Evolutionary conservation across 805 yeast genomes (phyloP).

Genomic region (Ogataea sp.): DNA sequence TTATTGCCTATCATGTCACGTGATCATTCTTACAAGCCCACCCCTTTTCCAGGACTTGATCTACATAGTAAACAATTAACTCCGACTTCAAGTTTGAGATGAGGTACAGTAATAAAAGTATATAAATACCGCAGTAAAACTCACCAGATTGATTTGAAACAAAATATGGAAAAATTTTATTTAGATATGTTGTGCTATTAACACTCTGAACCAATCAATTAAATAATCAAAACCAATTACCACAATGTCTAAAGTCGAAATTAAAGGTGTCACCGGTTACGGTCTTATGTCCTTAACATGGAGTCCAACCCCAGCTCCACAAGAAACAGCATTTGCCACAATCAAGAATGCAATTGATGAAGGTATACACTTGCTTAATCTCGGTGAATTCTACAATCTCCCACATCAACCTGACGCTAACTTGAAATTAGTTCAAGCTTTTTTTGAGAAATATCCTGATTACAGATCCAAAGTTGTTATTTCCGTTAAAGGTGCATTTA

Average conservation of each 20-base stretch:
- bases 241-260: conserved; percentile 12
- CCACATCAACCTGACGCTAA: conserved; percentile 32
- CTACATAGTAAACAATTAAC: no score
- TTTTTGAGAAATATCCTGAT: conserved; percentile 49
- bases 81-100: no score
- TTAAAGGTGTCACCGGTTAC: conserved; percentile 39
- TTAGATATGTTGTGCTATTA: no score
- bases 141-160: no score
- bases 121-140: no score
- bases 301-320: conserved; percentile 48
- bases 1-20: no score
- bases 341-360: conserved; percentile 43
- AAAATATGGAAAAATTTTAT: no score
- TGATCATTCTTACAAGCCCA: no score
- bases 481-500: conserved; percentile 61
- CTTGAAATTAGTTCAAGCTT: conserved; percentile 47
- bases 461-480: conserved; percentile 46
- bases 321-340: conserved; percentile 43
- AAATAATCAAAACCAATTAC: no score
- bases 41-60: no score
- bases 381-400: conserved; percentile 73
- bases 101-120: no score
- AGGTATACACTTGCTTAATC: conserved; percentile 51
- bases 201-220: no score
- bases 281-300: conserved; percentile 83